Evolutionary conservation across 2,329 filamentous ascomycete species (phyloP), one percentile per base, ranked within the genome.

Genomic region (Xylariaceae sp.): DNA sequence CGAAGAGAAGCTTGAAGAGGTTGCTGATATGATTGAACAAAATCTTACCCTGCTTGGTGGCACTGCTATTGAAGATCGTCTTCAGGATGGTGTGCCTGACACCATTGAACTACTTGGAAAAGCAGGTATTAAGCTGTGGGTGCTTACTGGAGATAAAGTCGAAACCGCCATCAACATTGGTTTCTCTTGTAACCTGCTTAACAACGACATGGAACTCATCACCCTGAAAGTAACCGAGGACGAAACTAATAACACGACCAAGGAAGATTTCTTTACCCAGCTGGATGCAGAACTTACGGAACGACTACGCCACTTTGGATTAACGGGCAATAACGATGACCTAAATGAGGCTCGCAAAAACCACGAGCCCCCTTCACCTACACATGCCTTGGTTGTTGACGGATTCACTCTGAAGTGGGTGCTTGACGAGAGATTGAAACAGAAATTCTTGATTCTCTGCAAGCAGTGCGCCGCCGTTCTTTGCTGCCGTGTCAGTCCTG

Each of bases 121-220:
- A 70, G 94, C 94, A 56, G 95, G 95, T 73, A 97, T 99, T 75
- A 99, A 99, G 76, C 84, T 99, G 6, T 99, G 94, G 94, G 94
- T 99, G 56, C 78, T 99, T 65, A 99, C 94, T 13, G 94, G 95
- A 64, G 94, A 99, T 80, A 99, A 97, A 76, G 93, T 97, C 37
- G 94, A 99, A 76, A 99, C 94, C 23, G 94, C 95, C 59, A 99
- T 99, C 85, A 99, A 99, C 77, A 99, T 99, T 71, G 94, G 94
- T 2, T 99, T 97, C 76, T 99, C 95, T 9, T 99, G 95, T 79
- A 99, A 99, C 68, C 81, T 99, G 37, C 83, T 99, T 57, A 92
- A 93, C 75, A 99, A 97, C 74, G 90, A 96, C 66, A 97, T 99
- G 94, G 94, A 99, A 67, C 79, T 99, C 62, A 89, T 99, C 64